Evolutionary conservation across 2,329 filamentous ascomycete genomes (phyloP), one percentile per base, ranked within the genome.

Genomic region (Beauveria sp.): DNA sequence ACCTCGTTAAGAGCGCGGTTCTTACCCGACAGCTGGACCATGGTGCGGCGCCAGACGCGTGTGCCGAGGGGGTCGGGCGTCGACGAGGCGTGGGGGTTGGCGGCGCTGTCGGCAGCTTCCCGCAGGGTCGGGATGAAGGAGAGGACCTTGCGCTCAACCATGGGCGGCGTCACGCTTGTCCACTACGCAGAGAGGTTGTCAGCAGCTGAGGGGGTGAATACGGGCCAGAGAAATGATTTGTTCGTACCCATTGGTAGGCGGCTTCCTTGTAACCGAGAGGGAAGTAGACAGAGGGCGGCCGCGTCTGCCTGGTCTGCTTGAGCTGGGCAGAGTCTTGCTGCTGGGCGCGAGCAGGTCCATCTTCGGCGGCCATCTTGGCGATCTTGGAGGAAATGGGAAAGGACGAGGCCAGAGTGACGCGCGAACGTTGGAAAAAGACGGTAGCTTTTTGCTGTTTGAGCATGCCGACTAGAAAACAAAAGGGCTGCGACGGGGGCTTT

Each of bases 1-100:
- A 97, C 95, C 71, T 99, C 95, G 71, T 99, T 98, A 65, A 99
- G 75, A 3, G 88, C 89, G 55, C 95, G 86, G 72, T 96, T 86
- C 74, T 92, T 95, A 60, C 95, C 95, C 18, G 88, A 86, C 62
- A 99, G 80, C 65, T 88, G 78, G 12, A 99, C 90, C 80, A 97
- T 88, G 64, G 88, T 87, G 40, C 91, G 92, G 65, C 88, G 85
- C 92, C 95, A 98, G 73, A 88, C 81, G 65, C 95, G 85, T 26
- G 90, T 89, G 10, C 95, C 95, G 68, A 91, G 88, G 0, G 93
- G 93, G 69, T 98, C 92, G 57, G 81, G 83, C 64, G 79, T 80
- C 34, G 75, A 79, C 59, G 74, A 69, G 2, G 75, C 72, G 28
- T 71, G 69, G 50, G 73, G 72, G 58, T 75, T 73, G 45, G 84